phyloP scores from a whole-genome alignment of 2,329 filamentous ascomycete species.

The Kalaharituber pfeilii region DNA sequence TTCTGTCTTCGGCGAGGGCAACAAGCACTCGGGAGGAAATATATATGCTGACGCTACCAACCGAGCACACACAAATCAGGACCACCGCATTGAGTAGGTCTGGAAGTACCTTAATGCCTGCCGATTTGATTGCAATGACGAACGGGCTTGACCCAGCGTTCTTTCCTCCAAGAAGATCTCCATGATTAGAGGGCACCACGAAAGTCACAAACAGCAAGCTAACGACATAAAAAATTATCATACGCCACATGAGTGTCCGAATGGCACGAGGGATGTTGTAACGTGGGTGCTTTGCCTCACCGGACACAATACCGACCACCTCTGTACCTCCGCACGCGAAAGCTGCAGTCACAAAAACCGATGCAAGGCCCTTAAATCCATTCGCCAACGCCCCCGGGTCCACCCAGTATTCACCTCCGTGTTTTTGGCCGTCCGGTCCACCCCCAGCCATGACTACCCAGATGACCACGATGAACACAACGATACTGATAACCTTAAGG shows the following conservation, averaged over 20 bases:
- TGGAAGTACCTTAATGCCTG: slow-evolving; percentile 42
- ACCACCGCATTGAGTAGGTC: slow-evolving; percentile 52
- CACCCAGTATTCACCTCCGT: slow-evolving; percentile 28
- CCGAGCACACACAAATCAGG: slow-evolving; percentile 41
- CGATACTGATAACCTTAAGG: slow-evolving; percentile 8
- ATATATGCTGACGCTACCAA: slow-evolving; percentile 42
- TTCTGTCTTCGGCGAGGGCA: slow-evolving; percentile 33
- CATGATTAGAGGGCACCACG: slow-evolving; percentile 29
- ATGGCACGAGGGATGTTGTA: slow-evolving; percentile 31
- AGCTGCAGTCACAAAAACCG: slow-evolving; percentile 39
- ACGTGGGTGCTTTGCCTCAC: slow-evolving; percentile 36
- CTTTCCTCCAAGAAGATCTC: slow-evolving; percentile 29
- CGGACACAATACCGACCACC: slow-evolving; percentile 37
- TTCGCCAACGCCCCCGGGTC: slow-evolving; percentile 32
- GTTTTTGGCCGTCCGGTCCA: slow-evolving; percentile 27
- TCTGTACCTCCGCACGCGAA: slow-evolving; percentile 42
- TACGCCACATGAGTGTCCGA: slow-evolving; percentile 37
- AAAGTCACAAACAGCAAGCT: slow-evolving; percentile 32
- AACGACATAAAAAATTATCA: slow-evolving; percentile 35
- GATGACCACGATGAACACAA: slow-evolving; percentile 26
- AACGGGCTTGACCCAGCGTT: slow-evolving; percentile 41
- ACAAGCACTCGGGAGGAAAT: slow-evolving; percentile 41
- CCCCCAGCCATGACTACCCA: slow-evolving; percentile 30
- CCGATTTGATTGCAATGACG: slow-evolving; percentile 45
- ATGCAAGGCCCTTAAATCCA: slow-evolving; percentile 37